Conservation (phyloP, 2,329 filamentous ascomycete genomes). For the Xylaria sp. region DNA sequence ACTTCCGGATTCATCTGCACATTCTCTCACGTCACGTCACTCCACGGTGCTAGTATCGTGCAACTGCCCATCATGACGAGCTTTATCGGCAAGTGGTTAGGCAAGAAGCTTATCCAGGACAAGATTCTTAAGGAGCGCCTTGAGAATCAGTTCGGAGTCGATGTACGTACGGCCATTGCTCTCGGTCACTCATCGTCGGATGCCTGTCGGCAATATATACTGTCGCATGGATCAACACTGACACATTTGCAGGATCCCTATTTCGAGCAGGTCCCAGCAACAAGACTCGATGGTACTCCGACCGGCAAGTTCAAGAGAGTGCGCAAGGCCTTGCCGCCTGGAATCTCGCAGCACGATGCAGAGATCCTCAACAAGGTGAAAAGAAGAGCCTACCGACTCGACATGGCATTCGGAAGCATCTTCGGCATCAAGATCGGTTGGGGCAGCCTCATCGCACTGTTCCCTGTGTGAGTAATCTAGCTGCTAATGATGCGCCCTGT, state of each 20-base stretch:
- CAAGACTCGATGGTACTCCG: conserved; percentile 59
- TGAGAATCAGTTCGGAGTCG: conserved; percentile 19
- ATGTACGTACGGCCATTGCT: conserved; percentile 5
- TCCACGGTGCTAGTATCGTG: not conserved
- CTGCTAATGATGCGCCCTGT: not conserved
- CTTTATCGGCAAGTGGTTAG: conserved; percentile 17
- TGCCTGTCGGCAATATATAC: not conserved
- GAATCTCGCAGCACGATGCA: conserved; percentile 76
- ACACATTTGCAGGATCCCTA: conserved; percentile 69
- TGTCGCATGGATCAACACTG: conserved; percentile 20
- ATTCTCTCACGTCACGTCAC: not conserved
- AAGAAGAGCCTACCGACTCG: conserved; percentile 75
- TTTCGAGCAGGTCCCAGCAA: conserved; percentile 76
- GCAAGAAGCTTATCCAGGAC: conserved; percentile 18
- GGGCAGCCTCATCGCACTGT: conserved; percentile 76
- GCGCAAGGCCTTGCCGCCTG: conserved; percentile 77
- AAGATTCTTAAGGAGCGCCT: conserved; percentile 22
- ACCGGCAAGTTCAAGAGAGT: conserved; percentile 71
- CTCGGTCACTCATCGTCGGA: too few species aligned
- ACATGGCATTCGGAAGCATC: conserved; percentile 77
- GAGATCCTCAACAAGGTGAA: conserved; percentile 81
- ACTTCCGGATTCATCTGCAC: not conserved
- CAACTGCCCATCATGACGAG: conserved; percentile 10
- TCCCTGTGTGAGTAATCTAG: conserved; percentile 63
- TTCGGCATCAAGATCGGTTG: conserved; percentile 83